phyloP scores from a whole-genome alignment of 768 basidiomycete species.

The Harrya chromipes region DNA sequence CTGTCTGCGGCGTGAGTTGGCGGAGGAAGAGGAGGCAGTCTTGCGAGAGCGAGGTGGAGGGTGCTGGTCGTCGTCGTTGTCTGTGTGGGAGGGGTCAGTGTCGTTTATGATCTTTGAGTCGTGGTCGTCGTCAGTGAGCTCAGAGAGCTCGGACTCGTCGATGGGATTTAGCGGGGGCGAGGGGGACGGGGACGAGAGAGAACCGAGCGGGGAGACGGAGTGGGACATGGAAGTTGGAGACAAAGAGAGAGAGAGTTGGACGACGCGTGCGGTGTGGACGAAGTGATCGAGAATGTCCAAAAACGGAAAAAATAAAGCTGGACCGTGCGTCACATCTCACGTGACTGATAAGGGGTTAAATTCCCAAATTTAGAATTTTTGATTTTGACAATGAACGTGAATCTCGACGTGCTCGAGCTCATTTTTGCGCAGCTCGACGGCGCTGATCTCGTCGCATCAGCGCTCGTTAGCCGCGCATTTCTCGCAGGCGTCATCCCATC shows the following conservation, averaged over 20 bases:
- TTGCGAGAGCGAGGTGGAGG: slow-evolving; percentile 14
- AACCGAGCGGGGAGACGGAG: slow-evolving; percentile 44
- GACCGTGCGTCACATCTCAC: too few species aligned
- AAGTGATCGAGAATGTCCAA: too few species aligned
- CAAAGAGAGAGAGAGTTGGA: not conserved
- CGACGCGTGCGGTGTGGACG: too few species aligned
- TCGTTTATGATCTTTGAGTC: slow-evolving; percentile 29
- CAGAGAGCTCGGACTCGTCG: slow-evolving; percentile 73
- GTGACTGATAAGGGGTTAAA: too few species aligned
- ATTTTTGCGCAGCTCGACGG: slow-evolving; percentile 54
- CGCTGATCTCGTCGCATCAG: slow-evolving; percentile 54
- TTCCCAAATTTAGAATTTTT: slow-evolving; percentile 3
- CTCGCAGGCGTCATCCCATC: slow-evolving; percentile 59
- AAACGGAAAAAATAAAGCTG: slow-evolving; percentile 9
- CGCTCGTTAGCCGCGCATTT: slow-evolving; percentile 66
- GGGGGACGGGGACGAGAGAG: slow-evolving; percentile 68
- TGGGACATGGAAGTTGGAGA: slow-evolving; percentile 17
- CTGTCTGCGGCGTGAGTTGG: slow-evolving; percentile 3
- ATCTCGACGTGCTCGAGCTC: slow-evolving; percentile 71
- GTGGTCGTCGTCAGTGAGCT: slow-evolving; percentile 80
- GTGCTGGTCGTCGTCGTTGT: slow-evolving; percentile 12
- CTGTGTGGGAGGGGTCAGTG: too few species aligned
- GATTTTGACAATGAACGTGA: slow-evolving; percentile 48
- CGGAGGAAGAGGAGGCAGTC: too few species aligned
- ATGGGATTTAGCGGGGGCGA: slow-evolving; percentile 44